Percentiles rank a stretch among this genome's conserved stretches.
Conservation (phyloP, 169 alveolate species). For the Besnoitia besnoiti region DNA sequence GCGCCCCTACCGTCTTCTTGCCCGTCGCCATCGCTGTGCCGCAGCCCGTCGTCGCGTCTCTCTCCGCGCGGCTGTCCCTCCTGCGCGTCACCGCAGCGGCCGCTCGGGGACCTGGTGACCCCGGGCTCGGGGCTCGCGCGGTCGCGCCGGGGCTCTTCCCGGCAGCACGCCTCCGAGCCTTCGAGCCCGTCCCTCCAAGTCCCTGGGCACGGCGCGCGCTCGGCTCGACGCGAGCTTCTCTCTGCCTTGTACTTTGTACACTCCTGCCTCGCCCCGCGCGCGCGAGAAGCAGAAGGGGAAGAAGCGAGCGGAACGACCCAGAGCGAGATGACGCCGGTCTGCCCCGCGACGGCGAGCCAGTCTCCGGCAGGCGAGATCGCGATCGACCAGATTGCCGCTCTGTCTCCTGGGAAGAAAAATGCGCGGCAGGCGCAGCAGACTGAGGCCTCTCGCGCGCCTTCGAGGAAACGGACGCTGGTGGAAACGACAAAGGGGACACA, state of each 20-base stretch:
- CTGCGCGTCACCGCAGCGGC: no score
- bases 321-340: conserved; percentile 50
- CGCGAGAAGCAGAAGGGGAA: background rate
- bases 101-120: no score
- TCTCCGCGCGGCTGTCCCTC: no score
- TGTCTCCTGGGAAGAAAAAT: conserved; percentile 41
- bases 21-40: no score
- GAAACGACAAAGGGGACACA: background rate
- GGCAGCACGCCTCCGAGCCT: no score
- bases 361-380: conserved; percentile 60
- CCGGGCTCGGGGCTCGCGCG: no score
- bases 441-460: background rate
- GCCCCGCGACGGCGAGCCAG: conserved; percentile 65
- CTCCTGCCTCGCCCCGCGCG: background rate
- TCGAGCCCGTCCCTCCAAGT: no score
- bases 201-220: no score
- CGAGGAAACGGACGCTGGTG: background rate
- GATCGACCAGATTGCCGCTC: conserved; percentile 58
- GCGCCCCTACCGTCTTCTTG: no score
- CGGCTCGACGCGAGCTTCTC: no score
- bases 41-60: no score
- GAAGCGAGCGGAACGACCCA: conserved; percentile 54
- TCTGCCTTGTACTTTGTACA: background rate
- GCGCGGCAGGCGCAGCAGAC: background rate
- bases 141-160: no score